phyloP scores from a whole-genome alignment of 2,329 filamentous ascomycete genomes.

The Tolypocladium album region DNA sequence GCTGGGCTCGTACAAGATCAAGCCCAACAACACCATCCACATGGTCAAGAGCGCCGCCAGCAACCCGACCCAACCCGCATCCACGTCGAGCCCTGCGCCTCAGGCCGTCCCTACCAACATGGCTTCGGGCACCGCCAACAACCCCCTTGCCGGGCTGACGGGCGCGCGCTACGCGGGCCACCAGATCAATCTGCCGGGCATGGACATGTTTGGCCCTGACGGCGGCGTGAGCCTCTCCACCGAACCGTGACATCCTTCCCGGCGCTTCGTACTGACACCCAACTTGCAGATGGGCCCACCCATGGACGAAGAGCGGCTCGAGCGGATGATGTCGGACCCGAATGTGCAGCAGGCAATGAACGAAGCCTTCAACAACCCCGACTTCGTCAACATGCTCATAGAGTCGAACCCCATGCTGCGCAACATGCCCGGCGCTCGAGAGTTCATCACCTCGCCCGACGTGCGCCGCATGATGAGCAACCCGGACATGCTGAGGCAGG shows the following conservation, averaged over 20 bases:
- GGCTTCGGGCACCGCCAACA: slow-evolving; percentile 74
- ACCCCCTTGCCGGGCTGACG: slow-evolving; percentile 81
- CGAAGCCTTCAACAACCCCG: slow-evolving; percentile 91
- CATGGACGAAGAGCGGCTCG: slow-evolving; percentile 67
- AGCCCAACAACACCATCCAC: slow-evolving; percentile 89
- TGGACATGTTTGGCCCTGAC: slow-evolving; percentile 85
- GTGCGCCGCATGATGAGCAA: slow-evolving; percentile 91
- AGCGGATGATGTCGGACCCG: slow-evolving; percentile 80
- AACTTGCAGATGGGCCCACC: slow-evolving; percentile 73
- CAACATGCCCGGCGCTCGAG: slow-evolving; percentile 62
- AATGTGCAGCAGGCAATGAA: slow-evolving; percentile 81
- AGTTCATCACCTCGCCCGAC: slow-evolving; percentile 79
- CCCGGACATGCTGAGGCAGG: slow-evolving; percentile 71
- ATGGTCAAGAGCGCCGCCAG: slow-evolving; percentile 93
- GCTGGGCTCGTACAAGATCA: slow-evolving; percentile 82
- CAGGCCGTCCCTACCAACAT: slow-evolving; percentile 58
- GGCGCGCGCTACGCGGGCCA: slow-evolving; percentile 91
- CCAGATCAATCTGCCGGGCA: slow-evolving; percentile 68
- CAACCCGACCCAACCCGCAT: slow-evolving; percentile 46
- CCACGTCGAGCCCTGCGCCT: slow-evolving; percentile 29
- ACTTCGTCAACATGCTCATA: slow-evolving; percentile 89
- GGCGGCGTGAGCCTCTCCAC: slow-evolving; percentile 61
- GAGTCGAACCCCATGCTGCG: slow-evolving; percentile 77
- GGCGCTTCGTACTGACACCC: slow-evolving; percentile 9
- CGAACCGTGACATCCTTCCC: background rate